phyloP scores from a whole-genome alignment of 352 stramenopile species.

The Globisporangium megalacanthum region DNA sequence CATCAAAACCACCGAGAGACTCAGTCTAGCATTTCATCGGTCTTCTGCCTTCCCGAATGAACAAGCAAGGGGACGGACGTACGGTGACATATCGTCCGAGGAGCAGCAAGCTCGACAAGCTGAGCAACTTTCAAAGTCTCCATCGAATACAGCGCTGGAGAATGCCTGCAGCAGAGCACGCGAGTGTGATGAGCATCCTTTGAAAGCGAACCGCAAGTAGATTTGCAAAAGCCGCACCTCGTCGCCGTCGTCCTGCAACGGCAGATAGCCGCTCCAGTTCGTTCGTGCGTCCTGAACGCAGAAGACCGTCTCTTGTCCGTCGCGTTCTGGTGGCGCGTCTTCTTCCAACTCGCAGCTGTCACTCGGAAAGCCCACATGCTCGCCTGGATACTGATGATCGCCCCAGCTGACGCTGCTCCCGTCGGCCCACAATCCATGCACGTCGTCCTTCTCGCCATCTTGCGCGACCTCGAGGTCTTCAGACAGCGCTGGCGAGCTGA shows the following conservation, averaged over 20 bases:
- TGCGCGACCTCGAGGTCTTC: not conserved
- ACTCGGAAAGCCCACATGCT: not conserved
- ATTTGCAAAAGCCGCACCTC: not conserved
- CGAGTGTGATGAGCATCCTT: not conserved
- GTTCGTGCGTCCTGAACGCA: constrained; percentile 12
- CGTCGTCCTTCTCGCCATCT: too few species aligned
- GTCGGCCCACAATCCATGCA: too few species aligned
- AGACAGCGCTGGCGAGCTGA: not conserved
- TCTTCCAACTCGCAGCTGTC: not conserved
- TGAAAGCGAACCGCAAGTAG: not conserved
- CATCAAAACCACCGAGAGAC: too few species aligned
- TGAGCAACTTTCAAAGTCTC: not conserved
- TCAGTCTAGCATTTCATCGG: too few species aligned
- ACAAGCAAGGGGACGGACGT: not conserved
- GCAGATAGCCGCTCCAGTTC: constrained; percentile 4
- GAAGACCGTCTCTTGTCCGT: constrained; percentile 5
- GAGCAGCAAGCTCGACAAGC: not conserved
- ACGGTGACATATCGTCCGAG: not conserved
- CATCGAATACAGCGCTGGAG: not conserved
- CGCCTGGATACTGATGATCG: not conserved
- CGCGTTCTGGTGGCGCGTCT: not conserved
- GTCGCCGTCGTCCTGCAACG: not conserved
- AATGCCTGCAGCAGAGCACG: not conserved
- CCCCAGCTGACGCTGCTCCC: too few species aligned
- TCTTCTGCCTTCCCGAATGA: not conserved